Conservation (phyloP, 2,329 filamentous ascomycete genomes). For the Shiraia bambusicola region DNA sequence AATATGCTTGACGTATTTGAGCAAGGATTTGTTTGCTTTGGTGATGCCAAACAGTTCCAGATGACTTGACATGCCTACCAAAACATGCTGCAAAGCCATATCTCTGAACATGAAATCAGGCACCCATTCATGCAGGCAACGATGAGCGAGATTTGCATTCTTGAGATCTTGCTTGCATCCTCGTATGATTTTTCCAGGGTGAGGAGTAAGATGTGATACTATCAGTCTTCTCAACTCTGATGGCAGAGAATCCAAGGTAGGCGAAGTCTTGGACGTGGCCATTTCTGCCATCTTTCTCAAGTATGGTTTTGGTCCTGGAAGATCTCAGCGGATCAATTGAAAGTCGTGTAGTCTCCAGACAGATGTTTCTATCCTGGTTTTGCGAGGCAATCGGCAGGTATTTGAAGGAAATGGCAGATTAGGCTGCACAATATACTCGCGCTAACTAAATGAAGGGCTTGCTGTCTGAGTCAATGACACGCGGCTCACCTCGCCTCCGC, state of each 20-base stretch:
- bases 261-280: neutral
- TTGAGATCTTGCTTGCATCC: constrained; percentile 15
- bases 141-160: constrained; percentile 18
- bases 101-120: constrained; percentile 18
- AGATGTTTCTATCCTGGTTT: neutral
- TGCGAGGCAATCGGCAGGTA: neutral
- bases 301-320: neutral
- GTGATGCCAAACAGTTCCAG: constrained; percentile 11
- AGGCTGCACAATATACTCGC: neutral
- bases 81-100: constrained; percentile 17
- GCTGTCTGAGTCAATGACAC: neutral
- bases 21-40: constrained; percentile 1
- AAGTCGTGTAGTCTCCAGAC: neutral
- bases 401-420: neutral
- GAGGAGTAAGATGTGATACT: constrained; percentile 14
- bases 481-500: too few relatives aligned
- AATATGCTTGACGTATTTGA: constrained; percentile 13
- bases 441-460: neutral
- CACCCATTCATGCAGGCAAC: constrained; percentile 18
- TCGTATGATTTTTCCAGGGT: constrained; percentile 3
- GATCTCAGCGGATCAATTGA: too few relatives aligned
- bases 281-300: neutral
- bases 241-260: constrained; percentile 12
- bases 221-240: constrained; percentile 18
- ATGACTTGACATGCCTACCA: constrained; percentile 9